Evolutionary conservation across 192 early-diverging fungal genomes (phyloP), one percentile per base, ranked within the genome.

Genomic region (Backusella mclennaniae): DNA sequence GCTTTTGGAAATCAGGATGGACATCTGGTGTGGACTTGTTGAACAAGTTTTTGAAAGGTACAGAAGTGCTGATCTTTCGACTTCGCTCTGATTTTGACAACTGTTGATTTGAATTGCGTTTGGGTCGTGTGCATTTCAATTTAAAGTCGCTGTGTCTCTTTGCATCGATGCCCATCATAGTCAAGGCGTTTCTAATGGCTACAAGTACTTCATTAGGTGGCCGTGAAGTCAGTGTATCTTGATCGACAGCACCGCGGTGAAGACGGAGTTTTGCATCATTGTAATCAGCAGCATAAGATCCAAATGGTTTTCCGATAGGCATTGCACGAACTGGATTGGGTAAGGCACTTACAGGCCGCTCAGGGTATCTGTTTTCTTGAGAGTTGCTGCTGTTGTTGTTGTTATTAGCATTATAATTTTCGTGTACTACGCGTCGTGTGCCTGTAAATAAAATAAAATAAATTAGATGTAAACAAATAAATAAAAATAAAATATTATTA

Each of bases 201-300:
- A 85, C 85, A 73, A 93, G 89, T 46, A 94, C 84, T 75, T 92
- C 92, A 4, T 89, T 87, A 1, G 93, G 93, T 35, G 90, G 83
- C 38, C 88, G 77, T 23, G 89, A 87, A 26, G 92, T 92, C 66
- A 94, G 83, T 5, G 92, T 90, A 46, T 88, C 85, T 12, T 90
- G 83, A 56, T 93, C 92, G 1, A 94, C 90, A 33, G 90, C 92
- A 36, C 93, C 93, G 38, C 91, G 89, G 71, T 93, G 91, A 19
- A 89, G 83, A 29, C 90, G 89, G 72, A 94, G 87, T 68, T 93
- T 90, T 38, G 67, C 77, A 31, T 35, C 81, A 67, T 52, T 82
- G 74, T 15, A 74, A 73, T 38, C 82, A 33, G 63, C 66, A 31
- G 66, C 74, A 31, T 75, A 75, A 6, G 73, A 74, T 35, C 73